Evolutionary conservation across 164 flowering plant genomes (phyloP), one percentile per base, ranked within the genome.

Genomic region (Amborella trichopoda): DNA sequence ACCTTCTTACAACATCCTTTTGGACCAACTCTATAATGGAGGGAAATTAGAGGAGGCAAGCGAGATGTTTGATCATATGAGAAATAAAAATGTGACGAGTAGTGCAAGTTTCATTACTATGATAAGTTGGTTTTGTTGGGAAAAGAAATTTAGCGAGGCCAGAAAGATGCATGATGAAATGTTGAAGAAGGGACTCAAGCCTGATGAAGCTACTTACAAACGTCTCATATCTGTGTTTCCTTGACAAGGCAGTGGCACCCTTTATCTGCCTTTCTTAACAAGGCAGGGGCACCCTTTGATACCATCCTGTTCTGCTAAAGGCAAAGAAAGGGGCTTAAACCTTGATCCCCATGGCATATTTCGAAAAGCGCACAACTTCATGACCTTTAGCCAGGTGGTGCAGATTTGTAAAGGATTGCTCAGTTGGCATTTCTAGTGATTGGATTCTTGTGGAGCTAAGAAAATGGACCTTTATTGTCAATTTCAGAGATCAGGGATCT

Each of bases 101-200:
- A 70, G 68, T 58, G 56, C 23, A 25, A 73, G 89, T 56, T 82
- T 73, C 56, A 42, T 54, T 1, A 53, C 63, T 5, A 75, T 80
- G 73, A 68, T 82, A 30, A 61, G 53, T 19, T 75, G 73, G 56
- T 70, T 86, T 37, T 80, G 81, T 52, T 40, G 52, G 20, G 74
- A 46, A 27, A 73, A 55, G 50, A 76, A 82, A 32, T 39, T 71
- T 61, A 72, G 82, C 43, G 69, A 67, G 47, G 96, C 96, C 36
- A 80, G 82, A 93, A 66, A 68, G 59, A 20, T 73, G 46, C 96
- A 86, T 65, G 96, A 82, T 65, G 84, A 78, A 41, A 80, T 86
- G 96, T 26, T 82, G 61, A 67, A 63, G 41, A 45, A 73, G 68
- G 71, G 80, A 27, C 75, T 81, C 14, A 78, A 80, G 57, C 96